Conservation (phyloP, 495 filamentous ascomycete species). For the Xylaria longipes region DNA sequence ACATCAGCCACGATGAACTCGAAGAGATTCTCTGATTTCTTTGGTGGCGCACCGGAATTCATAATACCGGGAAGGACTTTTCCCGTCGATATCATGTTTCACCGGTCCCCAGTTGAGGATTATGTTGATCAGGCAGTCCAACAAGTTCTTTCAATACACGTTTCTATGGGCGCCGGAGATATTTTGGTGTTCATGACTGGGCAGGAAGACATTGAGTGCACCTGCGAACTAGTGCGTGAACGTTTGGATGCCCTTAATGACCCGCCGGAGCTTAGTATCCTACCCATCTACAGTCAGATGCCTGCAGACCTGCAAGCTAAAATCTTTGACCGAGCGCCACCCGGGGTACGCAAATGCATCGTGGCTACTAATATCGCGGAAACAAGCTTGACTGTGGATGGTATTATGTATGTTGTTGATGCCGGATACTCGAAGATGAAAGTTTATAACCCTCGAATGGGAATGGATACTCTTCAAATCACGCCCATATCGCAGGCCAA, state of each 20-base stretch:
- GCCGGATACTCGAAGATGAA: slow-evolving; percentile 96
- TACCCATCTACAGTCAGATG: slow-evolving; percentile 99
- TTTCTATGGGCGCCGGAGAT: slow-evolving; percentile 88
- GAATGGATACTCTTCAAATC: slow-evolving; percentile 98
- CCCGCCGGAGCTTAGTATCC: slow-evolving; percentile 90
- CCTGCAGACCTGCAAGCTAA: slow-evolving; percentile 96
- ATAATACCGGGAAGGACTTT: slow-evolving; percentile 97
- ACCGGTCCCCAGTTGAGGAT: slow-evolving; percentile 93
- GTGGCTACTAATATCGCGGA: slow-evolving; percentile 99
- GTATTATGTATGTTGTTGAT: slow-evolving; percentile 99
- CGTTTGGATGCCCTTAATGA: slow-evolving; percentile 91
- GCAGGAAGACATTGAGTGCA: slow-evolving; percentile 97
- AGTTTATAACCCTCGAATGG: slow-evolving; percentile 98
- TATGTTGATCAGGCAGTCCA: slow-evolving; percentile 98
- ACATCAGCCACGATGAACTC: slow-evolving; percentile 99
- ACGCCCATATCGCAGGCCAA: slow-evolving; percentile 98
- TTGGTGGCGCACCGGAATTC: slow-evolving; percentile 96
- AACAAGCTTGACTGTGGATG: slow-evolving; percentile 96
- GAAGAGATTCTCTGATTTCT: slow-evolving; percentile 94
- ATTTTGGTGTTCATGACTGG: slow-evolving; percentile 99
- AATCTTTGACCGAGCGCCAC: slow-evolving; percentile 90
- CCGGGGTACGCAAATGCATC: slow-evolving; percentile 95
- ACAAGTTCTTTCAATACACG: slow-evolving; percentile 95
- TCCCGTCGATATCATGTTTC: slow-evolving; percentile 95
- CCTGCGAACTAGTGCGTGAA: slow-evolving; percentile 91